Evolutionary conservation across 805 yeast genomes (phyloP).

Genomic region (Tanozyma kutaoensis): DNA sequence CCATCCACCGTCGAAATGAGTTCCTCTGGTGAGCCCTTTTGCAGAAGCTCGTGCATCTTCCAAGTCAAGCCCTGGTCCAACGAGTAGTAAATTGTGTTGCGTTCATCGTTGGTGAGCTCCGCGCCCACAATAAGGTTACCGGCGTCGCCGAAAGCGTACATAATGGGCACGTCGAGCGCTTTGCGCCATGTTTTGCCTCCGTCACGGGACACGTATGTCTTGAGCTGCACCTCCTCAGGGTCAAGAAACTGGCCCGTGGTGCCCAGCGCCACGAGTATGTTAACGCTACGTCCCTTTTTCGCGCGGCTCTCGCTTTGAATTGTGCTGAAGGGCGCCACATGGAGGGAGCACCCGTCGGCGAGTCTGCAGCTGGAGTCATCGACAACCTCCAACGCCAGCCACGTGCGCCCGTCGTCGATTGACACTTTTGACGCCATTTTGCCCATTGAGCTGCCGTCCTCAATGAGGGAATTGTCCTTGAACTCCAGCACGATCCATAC

Average conservation of each 20-base stretch:
- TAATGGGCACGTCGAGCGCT: constrained; percentile 37
- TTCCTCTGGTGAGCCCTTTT: constrained; percentile 23
- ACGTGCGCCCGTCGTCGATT: constrained; percentile 38
- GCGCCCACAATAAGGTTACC: constrained; percentile 62
- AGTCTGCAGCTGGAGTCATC: constrained; percentile 32
- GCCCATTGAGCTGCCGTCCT: too few species aligned
- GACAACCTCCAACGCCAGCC: constrained; percentile 33
- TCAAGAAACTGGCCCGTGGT: constrained; percentile 19
- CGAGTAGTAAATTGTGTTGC: constrained; percentile 34
- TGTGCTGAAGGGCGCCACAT: constrained; percentile 17
- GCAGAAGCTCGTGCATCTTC: constrained; percentile 35
- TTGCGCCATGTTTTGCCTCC: constrained; percentile 66
- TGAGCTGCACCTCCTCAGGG: constrained; percentile 6
- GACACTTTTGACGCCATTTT: constrained; percentile 25
- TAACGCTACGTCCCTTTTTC: constrained; percentile 44
- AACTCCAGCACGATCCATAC: too few species aligned
- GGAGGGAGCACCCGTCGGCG: constrained; percentile 36
- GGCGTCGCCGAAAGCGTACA: constrained; percentile 53
- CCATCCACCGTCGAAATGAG: constrained; percentile 58
- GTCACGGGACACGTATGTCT: constrained; percentile 57
- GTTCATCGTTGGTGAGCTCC: constrained; percentile 23
- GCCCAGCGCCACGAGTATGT: constrained; percentile 22
- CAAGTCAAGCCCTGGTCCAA: constrained; percentile 66
- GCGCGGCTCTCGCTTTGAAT: constrained; percentile 27
- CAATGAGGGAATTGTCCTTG: too few species aligned